These are phyloP conservation scores for Trichoderma erinaceum DNA, from an alignment of 495 filamentous ascomycete genomes.

Conservation along the genomic window DNA sequence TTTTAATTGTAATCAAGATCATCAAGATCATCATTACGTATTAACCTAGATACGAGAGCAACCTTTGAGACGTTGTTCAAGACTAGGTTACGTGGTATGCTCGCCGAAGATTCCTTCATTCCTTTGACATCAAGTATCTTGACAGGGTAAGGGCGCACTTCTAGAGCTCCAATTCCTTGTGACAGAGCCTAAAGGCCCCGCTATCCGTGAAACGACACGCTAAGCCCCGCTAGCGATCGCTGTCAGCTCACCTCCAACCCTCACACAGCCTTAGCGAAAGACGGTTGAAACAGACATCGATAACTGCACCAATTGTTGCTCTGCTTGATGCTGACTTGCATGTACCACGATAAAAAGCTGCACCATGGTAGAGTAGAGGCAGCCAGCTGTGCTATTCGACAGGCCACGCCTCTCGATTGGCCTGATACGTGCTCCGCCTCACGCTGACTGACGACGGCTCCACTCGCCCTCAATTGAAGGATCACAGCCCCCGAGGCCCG, in stretches of 20 bases:
- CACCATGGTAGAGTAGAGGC: background rate
- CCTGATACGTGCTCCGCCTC: background rate
- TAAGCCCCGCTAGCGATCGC: constrained; percentile 4
- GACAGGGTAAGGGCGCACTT: background rate
- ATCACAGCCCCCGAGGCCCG: background rate
- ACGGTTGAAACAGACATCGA: background rate
- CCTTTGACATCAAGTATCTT: background rate
- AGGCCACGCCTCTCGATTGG: background rate
- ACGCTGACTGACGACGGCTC: background rate
- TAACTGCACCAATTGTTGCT: background rate
- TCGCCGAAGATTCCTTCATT: background rate
- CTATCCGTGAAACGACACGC: background rate
- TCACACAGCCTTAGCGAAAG: background rate
- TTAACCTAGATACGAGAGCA: no score
- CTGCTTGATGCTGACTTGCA: background rate
- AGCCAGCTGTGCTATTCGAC: background rate
- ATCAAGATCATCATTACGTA: no score
- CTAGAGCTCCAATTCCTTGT: background rate
- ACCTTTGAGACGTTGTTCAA: no score
- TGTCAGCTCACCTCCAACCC: background rate
- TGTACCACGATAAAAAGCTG: background rate
- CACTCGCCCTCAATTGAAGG: constrained; percentile 5
- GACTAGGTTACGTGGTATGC: background rate
- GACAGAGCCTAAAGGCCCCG: background rate
- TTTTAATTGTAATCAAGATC: no score